phyloP scores from a whole-genome alignment of 2,329 filamentous ascomycete species.

The Amesomyces nigricolor region DNA sequence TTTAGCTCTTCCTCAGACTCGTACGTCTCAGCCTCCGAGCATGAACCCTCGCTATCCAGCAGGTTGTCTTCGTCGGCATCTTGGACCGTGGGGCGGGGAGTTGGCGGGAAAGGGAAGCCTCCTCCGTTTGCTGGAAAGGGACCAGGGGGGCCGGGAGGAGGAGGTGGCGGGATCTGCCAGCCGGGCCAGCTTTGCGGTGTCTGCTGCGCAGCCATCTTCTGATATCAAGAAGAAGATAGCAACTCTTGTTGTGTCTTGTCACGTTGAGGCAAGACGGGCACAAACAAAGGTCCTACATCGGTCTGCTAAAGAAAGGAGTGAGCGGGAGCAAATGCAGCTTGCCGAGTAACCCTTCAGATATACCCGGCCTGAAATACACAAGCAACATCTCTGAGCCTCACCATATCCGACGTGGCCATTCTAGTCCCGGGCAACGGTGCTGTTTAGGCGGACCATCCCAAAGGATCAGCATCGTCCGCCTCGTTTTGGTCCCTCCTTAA shows the following conservation, averaged over 20 bases:
- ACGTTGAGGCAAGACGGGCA: not conserved
- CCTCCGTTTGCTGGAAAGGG: not conserved
- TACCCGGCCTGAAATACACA: not conserved
- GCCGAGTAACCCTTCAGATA: conserved; percentile 3
- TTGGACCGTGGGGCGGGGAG: not conserved
- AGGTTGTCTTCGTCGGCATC: not conserved
- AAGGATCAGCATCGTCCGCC: conserved; percentile 7
- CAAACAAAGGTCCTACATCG: not conserved
- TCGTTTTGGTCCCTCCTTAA: not conserved
- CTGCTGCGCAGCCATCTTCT: not conserved
- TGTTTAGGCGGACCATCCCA: conserved; percentile 3
- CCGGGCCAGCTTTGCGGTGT: not conserved
- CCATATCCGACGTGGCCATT: not conserved
- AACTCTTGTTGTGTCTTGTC: not conserved
- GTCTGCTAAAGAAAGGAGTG: not conserved
- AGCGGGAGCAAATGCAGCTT: not conserved
- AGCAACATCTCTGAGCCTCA: not conserved
- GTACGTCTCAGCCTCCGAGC: conserved; percentile 3
- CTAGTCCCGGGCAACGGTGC: conserved; percentile 3
- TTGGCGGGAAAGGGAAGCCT: not conserved
- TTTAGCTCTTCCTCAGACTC: not conserved
- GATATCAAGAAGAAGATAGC: not conserved
- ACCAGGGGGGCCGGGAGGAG: not conserved
- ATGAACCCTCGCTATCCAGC: not conserved
- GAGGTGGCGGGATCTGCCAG: conserved; percentile 1